Percentiles rank a stretch among this genome's conserved stretches.
phyloP scores from a whole-genome alignment of 805 yeast genomes.

The Candida jianshihensis region DNA sequence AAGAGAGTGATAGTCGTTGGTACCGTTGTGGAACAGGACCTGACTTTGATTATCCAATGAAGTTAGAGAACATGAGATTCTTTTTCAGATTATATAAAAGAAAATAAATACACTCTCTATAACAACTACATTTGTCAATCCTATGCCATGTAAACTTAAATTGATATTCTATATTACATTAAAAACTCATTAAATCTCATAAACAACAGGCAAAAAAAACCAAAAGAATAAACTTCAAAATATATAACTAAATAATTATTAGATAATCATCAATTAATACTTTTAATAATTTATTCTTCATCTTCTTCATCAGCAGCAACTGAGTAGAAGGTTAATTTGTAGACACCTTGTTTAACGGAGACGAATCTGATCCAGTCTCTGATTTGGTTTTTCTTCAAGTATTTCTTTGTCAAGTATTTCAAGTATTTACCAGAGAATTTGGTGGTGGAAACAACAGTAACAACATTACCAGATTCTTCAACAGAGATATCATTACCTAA shows the following conservation, averaged over 20 bases:
- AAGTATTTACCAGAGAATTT: conserved; percentile 99
- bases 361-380: conserved; percentile 99
- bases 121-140: not conserved
- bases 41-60: conserved; percentile 52
- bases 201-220: conserved; percentile 15
- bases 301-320: conserved; percentile 95
- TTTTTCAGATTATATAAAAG: conserved; percentile 69
- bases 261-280: conserved; percentile 13
- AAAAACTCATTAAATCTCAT: conserved; percentile 9
- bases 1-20: conserved; percentile 74
- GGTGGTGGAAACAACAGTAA: conserved; percentile 82
- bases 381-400: conserved; percentile 99
- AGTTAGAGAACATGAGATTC: conserved; percentile 82
- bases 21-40: conserved; percentile 55
- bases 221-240: conserved; percentile 10
- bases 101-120: conserved; percentile 22
- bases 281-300: conserved; percentile 65
- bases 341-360: conserved; percentile 89
- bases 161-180: conserved; percentile 14
- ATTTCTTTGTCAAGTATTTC: conserved; percentile 99
- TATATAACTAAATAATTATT: conserved; percentile 11
- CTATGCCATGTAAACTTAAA: not conserved
- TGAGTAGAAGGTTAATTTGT: conserved; percentile 98
- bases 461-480: conserved; percentile 81
- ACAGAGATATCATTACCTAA: conserved; percentile 92